phyloP scores from a whole-genome alignment of 2,329 filamentous ascomycete species.

The Colletotrichum chrysophilum region DNA sequence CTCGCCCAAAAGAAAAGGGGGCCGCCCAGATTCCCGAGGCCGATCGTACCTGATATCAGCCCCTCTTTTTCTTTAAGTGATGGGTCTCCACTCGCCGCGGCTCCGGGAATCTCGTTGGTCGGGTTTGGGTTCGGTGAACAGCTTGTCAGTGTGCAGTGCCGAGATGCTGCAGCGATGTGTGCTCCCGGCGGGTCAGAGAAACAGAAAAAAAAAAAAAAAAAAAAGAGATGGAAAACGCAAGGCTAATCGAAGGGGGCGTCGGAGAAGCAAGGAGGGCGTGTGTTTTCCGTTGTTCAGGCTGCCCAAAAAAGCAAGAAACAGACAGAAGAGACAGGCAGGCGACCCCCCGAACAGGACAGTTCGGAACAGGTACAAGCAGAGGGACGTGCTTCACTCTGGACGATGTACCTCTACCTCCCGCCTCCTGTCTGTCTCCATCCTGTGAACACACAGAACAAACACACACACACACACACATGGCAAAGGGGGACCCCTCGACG shows the following conservation, averaged over 20 bases:
- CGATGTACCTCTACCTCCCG: neutral
- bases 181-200: neutral
- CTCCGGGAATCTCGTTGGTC: neutral
- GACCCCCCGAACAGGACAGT: neutral
- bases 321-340: neutral
- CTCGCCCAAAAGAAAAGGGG: neutral
- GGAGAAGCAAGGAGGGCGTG: neutral
- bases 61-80: neutral
- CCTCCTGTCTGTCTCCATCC: neutral
- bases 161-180: neutral
- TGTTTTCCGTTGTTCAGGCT: neutral
- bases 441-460: neutral
- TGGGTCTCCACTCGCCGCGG: neutral
- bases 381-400: slow-evolving; percentile 4
- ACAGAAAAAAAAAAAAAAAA: neutral
- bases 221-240: neutral
- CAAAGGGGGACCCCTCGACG: neutral
- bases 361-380: neutral
- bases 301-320: neutral
- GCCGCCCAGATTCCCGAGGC: neutral
- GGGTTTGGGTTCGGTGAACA: neutral
- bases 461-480: neutral
- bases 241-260: neutral
- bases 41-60: neutral
- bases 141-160: neutral